A percentile compares a stretch with the other conserved stretches of the same genome.
These are phyloP conservation scores for Inga oerstediana DNA, from an alignment of 306 rosid genomes.

Conservation along the genomic window DNA sequence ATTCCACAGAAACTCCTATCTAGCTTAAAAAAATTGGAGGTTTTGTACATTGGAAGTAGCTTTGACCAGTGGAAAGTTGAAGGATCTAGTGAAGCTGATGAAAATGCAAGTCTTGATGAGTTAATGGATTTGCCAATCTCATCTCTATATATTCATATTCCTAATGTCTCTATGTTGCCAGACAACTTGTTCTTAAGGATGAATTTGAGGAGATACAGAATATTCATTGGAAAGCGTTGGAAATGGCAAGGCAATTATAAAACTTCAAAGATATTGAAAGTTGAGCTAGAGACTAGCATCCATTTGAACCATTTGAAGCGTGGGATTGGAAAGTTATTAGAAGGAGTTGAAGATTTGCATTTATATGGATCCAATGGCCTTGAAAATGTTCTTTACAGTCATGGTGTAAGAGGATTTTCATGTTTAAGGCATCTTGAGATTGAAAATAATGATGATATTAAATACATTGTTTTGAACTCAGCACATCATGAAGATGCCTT, in stretches of 20 bases:
- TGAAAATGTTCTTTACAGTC: background rate
- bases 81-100: background rate
- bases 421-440: background rate
- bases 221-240: background rate
- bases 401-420: background rate
- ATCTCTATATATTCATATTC: background rate
- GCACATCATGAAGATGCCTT: too few relatives aligned
- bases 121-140: background rate
- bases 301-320: background rate
- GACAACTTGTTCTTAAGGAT: background rate
- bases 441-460: background rate
- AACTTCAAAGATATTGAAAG: background rate
- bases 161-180: background rate
- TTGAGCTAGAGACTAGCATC: background rate
- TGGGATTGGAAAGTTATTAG: conserved; percentile 18
- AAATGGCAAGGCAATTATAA: background rate
- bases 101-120: background rate
- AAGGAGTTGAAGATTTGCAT: conserved; percentile 30
- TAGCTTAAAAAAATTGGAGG: background rate
- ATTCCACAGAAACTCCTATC: background rate
- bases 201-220: background rate
- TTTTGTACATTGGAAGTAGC: background rate
- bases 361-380: background rate
- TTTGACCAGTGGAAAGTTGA: background rate
- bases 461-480: background rate